These are phyloP conservation scores for Fusarium marasasianum DNA, from an alignment of 2,329 filamentous ascomycete species.

Conservation along the genomic window DNA sequence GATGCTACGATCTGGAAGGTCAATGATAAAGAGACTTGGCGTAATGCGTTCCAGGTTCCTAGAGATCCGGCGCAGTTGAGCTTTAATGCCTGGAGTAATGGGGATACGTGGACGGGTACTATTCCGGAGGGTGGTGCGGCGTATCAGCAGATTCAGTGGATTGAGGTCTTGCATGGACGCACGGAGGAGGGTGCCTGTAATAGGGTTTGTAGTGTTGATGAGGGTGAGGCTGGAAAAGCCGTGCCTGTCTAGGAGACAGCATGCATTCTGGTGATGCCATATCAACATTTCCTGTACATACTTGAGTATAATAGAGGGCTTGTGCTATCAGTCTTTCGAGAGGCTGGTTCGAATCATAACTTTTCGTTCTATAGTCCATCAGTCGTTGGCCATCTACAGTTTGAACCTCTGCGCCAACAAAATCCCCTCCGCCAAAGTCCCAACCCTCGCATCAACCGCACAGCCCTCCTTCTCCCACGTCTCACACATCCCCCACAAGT, in stretches of 20 bases:
- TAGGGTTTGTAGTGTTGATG: slow-evolving; percentile 38
- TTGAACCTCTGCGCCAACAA: slow-evolving; percentile 71
- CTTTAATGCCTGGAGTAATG: slow-evolving; percentile 69
- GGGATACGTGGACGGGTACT: slow-evolving; percentile 64
- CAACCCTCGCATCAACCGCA: slow-evolving; percentile 82
- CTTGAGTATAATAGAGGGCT: neutral
- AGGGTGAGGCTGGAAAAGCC: slow-evolving; percentile 50
- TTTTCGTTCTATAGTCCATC: neutral
- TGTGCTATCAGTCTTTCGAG: no score
- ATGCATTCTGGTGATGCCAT: neutral
- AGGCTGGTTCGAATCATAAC: neutral
- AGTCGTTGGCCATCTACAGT: slow-evolving; percentile 42
- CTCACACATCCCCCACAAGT: slow-evolving; percentile 73
- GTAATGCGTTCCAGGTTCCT: slow-evolving; percentile 64
- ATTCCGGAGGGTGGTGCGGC: slow-evolving; percentile 61
- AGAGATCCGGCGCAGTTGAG: slow-evolving; percentile 59
- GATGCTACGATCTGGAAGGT: slow-evolving; percentile 64
- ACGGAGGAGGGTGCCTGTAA: slow-evolving; percentile 38
- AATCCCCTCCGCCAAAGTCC: slow-evolving; percentile 80
- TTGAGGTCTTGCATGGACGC: slow-evolving; percentile 63
- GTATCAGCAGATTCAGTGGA: slow-evolving; percentile 67
- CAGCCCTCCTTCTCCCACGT: slow-evolving; percentile 75
- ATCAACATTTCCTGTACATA: slow-evolving; percentile 2
- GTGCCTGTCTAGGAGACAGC: slow-evolving; percentile 41
- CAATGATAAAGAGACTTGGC: slow-evolving; percentile 57